A percentile compares a stretch with the other conserved stretches of the same genome.
Evolutionary conservation across 176 grass and related monocot species (phyloP).

Genomic region (Avena insularis): DNA sequence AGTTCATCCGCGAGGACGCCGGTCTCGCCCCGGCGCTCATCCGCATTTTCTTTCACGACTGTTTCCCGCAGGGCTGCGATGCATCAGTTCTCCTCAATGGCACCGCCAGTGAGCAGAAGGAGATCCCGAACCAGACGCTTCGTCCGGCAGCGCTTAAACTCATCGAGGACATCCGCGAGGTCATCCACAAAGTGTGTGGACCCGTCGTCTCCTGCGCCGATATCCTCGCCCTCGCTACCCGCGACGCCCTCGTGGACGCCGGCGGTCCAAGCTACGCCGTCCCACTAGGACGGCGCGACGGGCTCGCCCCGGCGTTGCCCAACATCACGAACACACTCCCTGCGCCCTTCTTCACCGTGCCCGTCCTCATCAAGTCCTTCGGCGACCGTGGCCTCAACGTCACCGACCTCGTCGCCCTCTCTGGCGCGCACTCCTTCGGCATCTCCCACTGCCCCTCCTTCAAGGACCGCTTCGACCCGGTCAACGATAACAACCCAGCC

Average conservation of each 20-base stretch:
- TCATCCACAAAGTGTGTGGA: constrained; percentile 19
- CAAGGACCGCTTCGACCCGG: constrained; percentile 15
- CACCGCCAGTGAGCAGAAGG: constrained; percentile 18
- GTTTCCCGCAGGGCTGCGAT: neutral
- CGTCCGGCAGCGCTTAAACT: neutral
- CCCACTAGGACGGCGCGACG: constrained; percentile 48
- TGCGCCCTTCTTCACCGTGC: neutral
- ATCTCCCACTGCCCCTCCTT: constrained; percentile 43
- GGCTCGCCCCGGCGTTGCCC: neutral
- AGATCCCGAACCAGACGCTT: constrained; percentile 34
- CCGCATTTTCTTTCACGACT: constrained; percentile 66
- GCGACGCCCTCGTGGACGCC: constrained; percentile 44
- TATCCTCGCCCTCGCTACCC: constrained; percentile 49
- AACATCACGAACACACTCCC: constrained; percentile 9
- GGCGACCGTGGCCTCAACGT: neutral
- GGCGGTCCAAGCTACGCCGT: constrained; percentile 45
- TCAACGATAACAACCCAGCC: neutral
- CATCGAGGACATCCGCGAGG: neutral
- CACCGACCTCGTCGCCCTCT: constrained; percentile 59
- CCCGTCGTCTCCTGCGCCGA: constrained; percentile 54
- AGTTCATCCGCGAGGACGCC: constrained; percentile 28
- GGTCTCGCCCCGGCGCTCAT: constrained; percentile 55
- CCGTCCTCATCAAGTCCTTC: constrained; percentile 9
- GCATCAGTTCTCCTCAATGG: neutral
- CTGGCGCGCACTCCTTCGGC: constrained; percentile 70